Conservation (phyloP, 257 asterid species). For the Ajuga chamaepitys region DNA sequence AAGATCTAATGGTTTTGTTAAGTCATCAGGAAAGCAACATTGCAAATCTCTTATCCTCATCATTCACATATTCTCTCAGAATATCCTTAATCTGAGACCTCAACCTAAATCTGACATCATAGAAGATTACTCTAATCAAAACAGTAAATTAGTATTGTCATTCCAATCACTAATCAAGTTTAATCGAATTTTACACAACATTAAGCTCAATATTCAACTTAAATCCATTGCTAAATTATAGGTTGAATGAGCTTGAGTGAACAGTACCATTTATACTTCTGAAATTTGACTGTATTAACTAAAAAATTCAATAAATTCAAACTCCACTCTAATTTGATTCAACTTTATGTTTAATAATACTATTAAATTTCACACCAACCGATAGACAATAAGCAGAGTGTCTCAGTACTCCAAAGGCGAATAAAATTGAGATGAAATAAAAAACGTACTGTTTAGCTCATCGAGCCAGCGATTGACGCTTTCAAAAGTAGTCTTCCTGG, state of each 20-base stretch:
- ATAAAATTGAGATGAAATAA: neutral
- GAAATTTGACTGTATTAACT: neutral
- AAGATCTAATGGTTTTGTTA: neutral
- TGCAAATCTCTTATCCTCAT: neutral
- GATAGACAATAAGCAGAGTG: neutral
- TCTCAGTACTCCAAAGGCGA: neutral
- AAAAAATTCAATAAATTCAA: neutral
- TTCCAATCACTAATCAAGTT: neutral
- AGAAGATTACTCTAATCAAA: neutral
- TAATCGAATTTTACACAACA: neutral
- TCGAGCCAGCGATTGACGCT: slow-evolving; percentile 71
- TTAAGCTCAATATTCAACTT: neutral
- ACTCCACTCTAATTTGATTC: neutral
- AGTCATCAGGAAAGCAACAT: neutral
- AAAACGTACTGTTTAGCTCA: slow-evolving; percentile 56
- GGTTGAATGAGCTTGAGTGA: neutral
- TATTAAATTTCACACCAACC: neutral
- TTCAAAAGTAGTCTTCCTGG: slow-evolving; percentile 43
- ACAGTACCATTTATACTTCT: neutral
- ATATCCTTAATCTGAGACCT: neutral
- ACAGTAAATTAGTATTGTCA: neutral
- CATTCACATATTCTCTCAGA: neutral
- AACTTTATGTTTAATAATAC: neutral
- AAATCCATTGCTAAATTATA: neutral
- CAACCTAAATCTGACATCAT: neutral